A percentile compares a stretch with the other conserved stretches of the same genome.
Conservation (phyloP, 208 protist genomes). For the Leishmania major region DNA sequence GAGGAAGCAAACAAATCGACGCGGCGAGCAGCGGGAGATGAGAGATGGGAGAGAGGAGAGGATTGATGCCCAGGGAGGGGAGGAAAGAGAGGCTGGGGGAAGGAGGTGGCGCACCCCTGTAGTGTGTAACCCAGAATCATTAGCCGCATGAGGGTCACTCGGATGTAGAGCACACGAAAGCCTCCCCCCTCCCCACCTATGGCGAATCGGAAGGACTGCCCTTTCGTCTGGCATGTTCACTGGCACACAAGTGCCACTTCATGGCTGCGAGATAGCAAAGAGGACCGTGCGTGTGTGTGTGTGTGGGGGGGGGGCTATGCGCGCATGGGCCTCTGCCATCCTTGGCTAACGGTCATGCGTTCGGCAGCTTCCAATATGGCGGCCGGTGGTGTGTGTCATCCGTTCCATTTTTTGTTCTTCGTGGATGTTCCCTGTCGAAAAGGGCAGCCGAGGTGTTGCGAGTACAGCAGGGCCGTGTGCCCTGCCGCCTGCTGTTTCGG, state of each 20-base stretch:
- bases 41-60: neutral
- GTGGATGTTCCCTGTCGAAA: neutral
- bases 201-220: neutral
- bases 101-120: neutral
- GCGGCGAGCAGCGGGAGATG: neutral
- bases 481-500: neutral
- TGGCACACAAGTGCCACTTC: neutral
- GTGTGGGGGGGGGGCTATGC: neutral
- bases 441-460: neutral
- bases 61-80: neutral
- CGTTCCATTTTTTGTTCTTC: neutral
- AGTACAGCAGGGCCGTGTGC: neutral
- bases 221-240: neutral
- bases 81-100: neutral
- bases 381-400: too few relatives aligned
- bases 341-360: neutral
- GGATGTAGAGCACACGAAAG: neutral
- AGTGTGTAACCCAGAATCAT: neutral
- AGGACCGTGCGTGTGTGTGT: rapidly evolving
- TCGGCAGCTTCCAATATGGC: neutral
- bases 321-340: neutral
- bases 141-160: neutral
- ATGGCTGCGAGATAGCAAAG: neutral
- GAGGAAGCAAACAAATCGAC: neutral
- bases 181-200: too few relatives aligned